These are phyloP conservation scores for Passalora sequoiae DNA, from an alignment of 2,329 filamentous ascomycete genomes.

Conservation along the genomic window DNA sequence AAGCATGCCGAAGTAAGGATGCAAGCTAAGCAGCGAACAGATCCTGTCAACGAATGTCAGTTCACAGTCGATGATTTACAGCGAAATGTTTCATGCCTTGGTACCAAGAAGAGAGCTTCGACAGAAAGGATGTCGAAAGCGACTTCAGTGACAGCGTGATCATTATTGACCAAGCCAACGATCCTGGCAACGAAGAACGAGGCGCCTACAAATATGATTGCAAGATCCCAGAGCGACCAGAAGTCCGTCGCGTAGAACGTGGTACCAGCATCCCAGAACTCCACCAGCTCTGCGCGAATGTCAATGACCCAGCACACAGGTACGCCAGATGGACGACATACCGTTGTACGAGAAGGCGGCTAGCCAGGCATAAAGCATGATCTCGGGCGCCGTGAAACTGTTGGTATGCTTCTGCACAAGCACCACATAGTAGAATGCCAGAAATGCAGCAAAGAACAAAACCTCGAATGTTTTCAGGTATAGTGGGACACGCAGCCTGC, in stretches of 20 bases:
- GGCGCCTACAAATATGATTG: conserved; percentile 32
- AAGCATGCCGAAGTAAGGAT: conserved; percentile 83
- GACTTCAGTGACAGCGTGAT: conserved; percentile 62
- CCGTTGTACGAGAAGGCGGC: conserved; percentile 80
- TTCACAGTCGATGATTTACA: background rate
- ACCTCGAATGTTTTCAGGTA: conserved; percentile 84
- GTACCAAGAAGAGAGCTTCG: conserved; percentile 84
- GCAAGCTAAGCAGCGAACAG: conserved; percentile 78
- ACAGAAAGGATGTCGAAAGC: conserved; percentile 87
- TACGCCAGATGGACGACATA: no score
- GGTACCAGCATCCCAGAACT: conserved; percentile 79
- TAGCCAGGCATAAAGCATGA: conserved; percentile 78
- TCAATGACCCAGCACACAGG: no score
- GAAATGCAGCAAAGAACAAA: conserved; percentile 69
- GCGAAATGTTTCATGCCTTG: conserved; percentile 44
- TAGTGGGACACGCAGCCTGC: conserved; percentile 69
- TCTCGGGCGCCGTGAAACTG: conserved; percentile 63
- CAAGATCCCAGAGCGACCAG: conserved; percentile 63
- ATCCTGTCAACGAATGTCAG: conserved; percentile 48
- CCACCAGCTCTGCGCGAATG: conserved; percentile 50
- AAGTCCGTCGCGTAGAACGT: conserved; percentile 81
- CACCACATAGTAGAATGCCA: conserved; percentile 81
- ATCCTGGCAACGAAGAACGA: conserved; percentile 65
- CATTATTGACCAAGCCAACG: conserved; percentile 59
- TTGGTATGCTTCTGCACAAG: conserved; percentile 64